phyloP scores from a whole-genome alignment of 345 rosid genomes.

The Laguncularia racemosa region DNA sequence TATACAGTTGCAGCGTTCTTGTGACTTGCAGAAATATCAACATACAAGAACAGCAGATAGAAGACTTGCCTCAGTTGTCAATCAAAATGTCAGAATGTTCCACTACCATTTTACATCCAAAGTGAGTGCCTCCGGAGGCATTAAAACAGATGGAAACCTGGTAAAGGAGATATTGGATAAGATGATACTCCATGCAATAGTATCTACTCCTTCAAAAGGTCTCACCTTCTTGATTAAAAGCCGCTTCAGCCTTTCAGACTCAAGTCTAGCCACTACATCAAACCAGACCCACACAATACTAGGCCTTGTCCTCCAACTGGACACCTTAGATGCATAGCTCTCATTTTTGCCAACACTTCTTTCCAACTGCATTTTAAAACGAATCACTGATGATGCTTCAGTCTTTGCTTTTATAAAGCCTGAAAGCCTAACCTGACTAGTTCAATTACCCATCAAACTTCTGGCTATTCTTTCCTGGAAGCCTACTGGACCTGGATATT shows the following conservation, averaged over 20 bases:
- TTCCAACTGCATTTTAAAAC: constrained; percentile 58
- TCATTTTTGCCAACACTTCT: constrained; percentile 32
- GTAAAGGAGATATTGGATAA: constrained; percentile 71
- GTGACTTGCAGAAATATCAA: neutral
- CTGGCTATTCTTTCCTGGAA: constrained; percentile 34
- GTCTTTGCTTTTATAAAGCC: constrained; percentile 36
- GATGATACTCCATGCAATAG: constrained; percentile 61
- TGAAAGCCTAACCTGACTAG: constrained; percentile 9
- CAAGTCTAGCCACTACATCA: constrained; percentile 47
- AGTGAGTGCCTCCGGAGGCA: constrained; percentile 73
- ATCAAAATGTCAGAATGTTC: constrained; percentile 1
- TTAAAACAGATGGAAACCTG: constrained; percentile 61
- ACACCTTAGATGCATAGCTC: constrained; percentile 19
- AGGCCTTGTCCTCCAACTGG: constrained; percentile 66
- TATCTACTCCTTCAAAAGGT: constrained; percentile 52
- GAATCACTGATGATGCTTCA: constrained; percentile 36
- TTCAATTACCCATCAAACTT: constrained; percentile 27
- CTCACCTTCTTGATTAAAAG: constrained; percentile 38
- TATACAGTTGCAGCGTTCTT: constrained; percentile 3
- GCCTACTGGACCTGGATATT: constrained; percentile 23
- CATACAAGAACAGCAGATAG: neutral
- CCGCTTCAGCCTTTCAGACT: constrained; percentile 48
- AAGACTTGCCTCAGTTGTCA: neutral
- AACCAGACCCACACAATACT: constrained; percentile 54
- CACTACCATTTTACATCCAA: constrained; percentile 75